Conservation (phyloP, 306 rosid genomes). For the Quercus alba region DNA sequence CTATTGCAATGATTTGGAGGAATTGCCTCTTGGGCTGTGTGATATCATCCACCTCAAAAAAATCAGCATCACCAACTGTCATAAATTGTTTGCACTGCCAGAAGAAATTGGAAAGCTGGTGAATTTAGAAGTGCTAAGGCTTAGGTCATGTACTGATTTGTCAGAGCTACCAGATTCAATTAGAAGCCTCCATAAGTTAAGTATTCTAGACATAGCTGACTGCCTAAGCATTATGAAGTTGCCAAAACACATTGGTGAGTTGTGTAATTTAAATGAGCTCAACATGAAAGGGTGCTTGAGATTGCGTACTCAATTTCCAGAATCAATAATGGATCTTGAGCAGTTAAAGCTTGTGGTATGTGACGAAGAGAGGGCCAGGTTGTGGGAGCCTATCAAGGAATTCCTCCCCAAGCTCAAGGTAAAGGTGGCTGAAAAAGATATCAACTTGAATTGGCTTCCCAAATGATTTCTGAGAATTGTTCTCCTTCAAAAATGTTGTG, state of each 20-base stretch:
- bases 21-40: conserved; percentile 41
- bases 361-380: conserved; percentile 40
- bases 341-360: conserved; percentile 42
- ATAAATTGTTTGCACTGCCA: conserved; percentile 48
- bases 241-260: conserved; percentile 48
- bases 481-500: background rate
- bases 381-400: conserved; percentile 23
- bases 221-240: conserved; percentile 43
- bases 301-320: conserved; percentile 32
- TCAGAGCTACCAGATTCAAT: conserved; percentile 40
- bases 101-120: conserved; percentile 35
- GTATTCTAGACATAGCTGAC: conserved; percentile 50
- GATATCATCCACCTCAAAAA: conserved; percentile 33
- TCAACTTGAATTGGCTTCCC: conserved; percentile 43
- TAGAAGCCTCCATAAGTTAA: conserved; percentile 23
- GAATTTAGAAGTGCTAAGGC: conserved; percentile 49
- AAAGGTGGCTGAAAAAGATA: conserved; percentile 25
- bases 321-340: conserved; percentile 33
- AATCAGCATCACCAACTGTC: conserved; percentile 59
- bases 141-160: conserved; percentile 51
- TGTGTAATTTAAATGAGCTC: conserved; percentile 33
- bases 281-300: conserved; percentile 40
- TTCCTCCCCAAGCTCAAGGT: conserved; percentile 1
- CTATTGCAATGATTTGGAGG: conserved; percentile 45
- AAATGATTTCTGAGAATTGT: background rate